A percentile compares a stretch with the other conserved stretches of the same genome.
phyloP scores from a whole-genome alignment of 1,284 basidiomycete species.

The Boletus mariae region DNA sequence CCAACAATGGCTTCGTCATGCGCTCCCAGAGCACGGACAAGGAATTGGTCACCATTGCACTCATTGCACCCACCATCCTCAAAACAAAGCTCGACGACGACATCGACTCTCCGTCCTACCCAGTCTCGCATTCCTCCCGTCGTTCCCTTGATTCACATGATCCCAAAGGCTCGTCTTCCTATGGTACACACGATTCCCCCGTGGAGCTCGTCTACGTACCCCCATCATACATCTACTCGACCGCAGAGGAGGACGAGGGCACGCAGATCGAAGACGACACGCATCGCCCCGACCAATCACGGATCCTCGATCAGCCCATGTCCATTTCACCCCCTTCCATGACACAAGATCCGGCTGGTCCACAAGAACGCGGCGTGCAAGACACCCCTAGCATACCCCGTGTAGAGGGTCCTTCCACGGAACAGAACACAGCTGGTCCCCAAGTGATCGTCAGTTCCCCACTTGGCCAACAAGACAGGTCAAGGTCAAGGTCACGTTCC shows the following conservation, averaged over 20 bases:
- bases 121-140: constrained; percentile 11
- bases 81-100: constrained; percentile 68
- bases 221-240: constrained; percentile 44
- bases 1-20: constrained; percentile 27
- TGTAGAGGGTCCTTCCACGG: neutral
- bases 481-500: constrained; percentile 33
- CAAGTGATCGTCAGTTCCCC: constrained; percentile 30
- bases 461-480: constrained; percentile 13
- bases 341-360: constrained; percentile 1
- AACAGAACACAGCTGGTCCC: constrained; percentile 12
- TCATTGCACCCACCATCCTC: constrained; percentile 90
- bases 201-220: constrained; percentile 57
- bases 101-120: constrained; percentile 11
- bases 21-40: constrained; percentile 42
- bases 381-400: constrained; percentile 8
- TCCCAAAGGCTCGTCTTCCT: constrained; percentile 10
- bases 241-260: constrained; percentile 14
- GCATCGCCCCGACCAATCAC: constrained; percentile 1
- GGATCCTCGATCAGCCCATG: constrained; percentile 6
- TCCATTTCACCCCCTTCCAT: constrained; percentile 8
- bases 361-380: constrained; percentile 3
- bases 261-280: constrained; percentile 4
- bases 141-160: constrained; percentile 6
- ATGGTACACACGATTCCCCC: constrained; percentile 19
- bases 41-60: constrained; percentile 84